phyloP scores from a whole-genome alignment of 371 early-diverging fungal species.

The Lichtheimia ornata region DNA sequence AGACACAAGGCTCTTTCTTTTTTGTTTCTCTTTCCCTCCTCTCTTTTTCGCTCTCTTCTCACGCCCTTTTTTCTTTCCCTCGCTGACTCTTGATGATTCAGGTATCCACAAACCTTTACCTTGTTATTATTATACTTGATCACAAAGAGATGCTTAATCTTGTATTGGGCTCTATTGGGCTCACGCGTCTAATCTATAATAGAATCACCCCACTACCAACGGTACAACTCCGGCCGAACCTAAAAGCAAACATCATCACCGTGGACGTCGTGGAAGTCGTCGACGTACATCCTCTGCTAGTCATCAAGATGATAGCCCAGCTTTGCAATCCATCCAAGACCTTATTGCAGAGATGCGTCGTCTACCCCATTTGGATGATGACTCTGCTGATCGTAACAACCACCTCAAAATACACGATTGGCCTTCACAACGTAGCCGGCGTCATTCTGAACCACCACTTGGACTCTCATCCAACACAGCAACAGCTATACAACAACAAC shows the following conservation, averaged over 20 bases:
- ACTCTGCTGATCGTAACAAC: background rate
- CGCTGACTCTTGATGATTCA: too few relatives aligned
- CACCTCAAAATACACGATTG: background rate
- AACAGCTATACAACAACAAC: too few relatives aligned
- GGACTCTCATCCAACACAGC: background rate
- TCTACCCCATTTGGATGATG: slow-evolving; percentile 4
- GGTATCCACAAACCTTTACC: too few relatives aligned
- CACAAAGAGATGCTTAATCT: too few relatives aligned
- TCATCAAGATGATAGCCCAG: slow-evolving; percentile 24
- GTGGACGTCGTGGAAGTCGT: slow-evolving; percentile 27
- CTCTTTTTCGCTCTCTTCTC: slow-evolving; percentile 2
- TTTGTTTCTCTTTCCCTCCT: background rate
- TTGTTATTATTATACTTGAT: too few relatives aligned
- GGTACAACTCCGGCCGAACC: background rate
- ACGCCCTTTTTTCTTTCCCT: slow-evolving; percentile 4
- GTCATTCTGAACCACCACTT: slow-evolving; percentile 34
- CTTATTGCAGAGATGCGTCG: slow-evolving; percentile 41
- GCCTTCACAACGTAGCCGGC: slow-evolving; percentile 13
- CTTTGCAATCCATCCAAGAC: slow-evolving; percentile 40
- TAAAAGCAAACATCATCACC: slow-evolving; percentile 17
- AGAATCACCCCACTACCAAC: background rate
- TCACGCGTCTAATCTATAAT: too few relatives aligned
- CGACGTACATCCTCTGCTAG: slow-evolving; percentile 13
- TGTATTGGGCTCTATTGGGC: too few relatives aligned
- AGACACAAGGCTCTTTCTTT: background rate